phyloP scores from a whole-genome alignment of 192 early-diverging fungal species.

The Gigaspora rosea region DNA sequence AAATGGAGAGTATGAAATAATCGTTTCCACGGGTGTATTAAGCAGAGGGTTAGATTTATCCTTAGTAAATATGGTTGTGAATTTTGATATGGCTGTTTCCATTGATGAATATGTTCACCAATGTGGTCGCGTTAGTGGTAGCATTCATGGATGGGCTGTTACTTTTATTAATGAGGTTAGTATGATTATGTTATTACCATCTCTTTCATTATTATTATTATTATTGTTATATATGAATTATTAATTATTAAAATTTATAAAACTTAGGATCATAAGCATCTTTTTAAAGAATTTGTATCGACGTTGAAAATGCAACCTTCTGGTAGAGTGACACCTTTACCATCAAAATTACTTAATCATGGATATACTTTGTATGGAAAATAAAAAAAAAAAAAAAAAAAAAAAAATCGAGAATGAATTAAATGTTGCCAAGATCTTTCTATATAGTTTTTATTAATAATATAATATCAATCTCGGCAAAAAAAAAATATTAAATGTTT shows the following conservation, averaged over 20 bases:
- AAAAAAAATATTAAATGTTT: too few species aligned
- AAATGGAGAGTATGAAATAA: slow-evolving; percentile 38
- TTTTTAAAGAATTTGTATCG: slow-evolving; percentile 49
- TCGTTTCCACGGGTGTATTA: slow-evolving; percentile 56
- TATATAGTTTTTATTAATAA: too few species aligned
- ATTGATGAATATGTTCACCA: slow-evolving; percentile 62
- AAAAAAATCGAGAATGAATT: neutral
- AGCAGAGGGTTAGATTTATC: slow-evolving; percentile 55
- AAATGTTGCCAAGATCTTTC: too few species aligned
- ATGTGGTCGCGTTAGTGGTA: slow-evolving; percentile 49
- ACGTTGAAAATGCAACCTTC: slow-evolving; percentile 44
- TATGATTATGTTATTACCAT: neutral
- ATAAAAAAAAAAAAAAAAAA: neutral
- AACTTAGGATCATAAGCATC: slow-evolving; percentile 43
- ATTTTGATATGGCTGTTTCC: slow-evolving; percentile 61
- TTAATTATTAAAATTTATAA: neutral
- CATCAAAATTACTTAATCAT: slow-evolving; percentile 38
- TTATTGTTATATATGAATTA: neutral
- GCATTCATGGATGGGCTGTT: slow-evolving; percentile 53
- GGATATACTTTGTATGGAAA: slow-evolving; percentile 32
- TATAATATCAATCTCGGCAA: too few species aligned
- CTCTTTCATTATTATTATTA: neutral
- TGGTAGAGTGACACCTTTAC: slow-evolving; percentile 53
- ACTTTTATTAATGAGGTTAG: slow-evolving; percentile 55
- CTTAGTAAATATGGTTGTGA: slow-evolving; percentile 52